A percentile compares a stretch with the other conserved stretches of the same genome.
These are phyloP conservation scores for Moesziomyces parantarcticus DNA, from an alignment of 1,284 basidiomycete species.

Conservation along the genomic window DNA sequence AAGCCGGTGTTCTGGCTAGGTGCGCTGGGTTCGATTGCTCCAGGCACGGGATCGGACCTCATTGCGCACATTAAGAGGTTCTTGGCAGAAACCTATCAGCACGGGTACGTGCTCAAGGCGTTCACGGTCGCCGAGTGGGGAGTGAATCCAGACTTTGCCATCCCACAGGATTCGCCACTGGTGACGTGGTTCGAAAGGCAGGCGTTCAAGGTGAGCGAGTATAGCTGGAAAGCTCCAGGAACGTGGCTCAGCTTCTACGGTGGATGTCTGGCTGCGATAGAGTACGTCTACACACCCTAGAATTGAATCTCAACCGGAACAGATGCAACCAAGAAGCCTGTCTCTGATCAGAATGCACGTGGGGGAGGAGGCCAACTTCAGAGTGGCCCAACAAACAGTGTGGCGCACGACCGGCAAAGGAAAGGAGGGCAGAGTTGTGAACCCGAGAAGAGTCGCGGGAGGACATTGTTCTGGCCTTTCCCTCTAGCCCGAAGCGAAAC, in stretches of 20 bases:
- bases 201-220: constrained; percentile 18
- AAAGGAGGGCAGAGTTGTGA: too few relatives aligned
- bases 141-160: neutral
- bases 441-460: too few relatives aligned
- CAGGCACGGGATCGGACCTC: constrained; percentile 7
- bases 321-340: too few relatives aligned
- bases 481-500: too few relatives aligned
- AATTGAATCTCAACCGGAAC: neutral
- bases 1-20: constrained; percentile 15
- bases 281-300: constrained; percentile 9
- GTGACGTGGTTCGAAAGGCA: constrained; percentile 15
- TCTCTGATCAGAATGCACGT: constrained; percentile 20
- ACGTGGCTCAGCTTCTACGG: constrained; percentile 32
- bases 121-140: constrained; percentile 34
- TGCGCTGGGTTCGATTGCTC: constrained; percentile 19
- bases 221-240: constrained; percentile 27
- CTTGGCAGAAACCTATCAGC: constrained; percentile 1
- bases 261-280: constrained; percentile 16
- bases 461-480: too few relatives aligned
- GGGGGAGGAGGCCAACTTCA: too few relatives aligned
- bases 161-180: constrained; percentile 9
- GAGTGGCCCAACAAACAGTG: too few relatives aligned
- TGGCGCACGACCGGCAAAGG: too few relatives aligned
- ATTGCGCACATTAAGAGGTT: constrained; percentile 15
- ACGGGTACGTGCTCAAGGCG: constrained; percentile 6